Evolutionary conservation across 768 basidiomycete genomes (phyloP), one percentile per base, ranked within the genome.

Genomic region (Boletus edulis): DNA sequence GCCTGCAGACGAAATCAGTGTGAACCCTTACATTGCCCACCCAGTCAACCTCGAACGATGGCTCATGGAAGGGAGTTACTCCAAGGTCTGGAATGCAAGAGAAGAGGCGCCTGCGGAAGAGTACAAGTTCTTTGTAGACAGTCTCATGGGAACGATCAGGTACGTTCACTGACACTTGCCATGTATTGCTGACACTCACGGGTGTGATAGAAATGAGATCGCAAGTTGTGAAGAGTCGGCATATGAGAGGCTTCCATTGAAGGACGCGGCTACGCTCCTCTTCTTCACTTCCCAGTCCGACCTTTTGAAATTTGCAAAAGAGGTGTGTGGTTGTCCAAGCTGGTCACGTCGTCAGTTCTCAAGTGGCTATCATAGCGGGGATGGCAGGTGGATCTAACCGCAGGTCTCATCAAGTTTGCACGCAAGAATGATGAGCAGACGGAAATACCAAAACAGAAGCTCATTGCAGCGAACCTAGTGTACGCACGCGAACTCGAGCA

Each of bases 61-160:
- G 91, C 81, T 98, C 43, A 99, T 99, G 96, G 96, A 98, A 71
- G 96, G 96, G 38, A 90, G 89, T 64, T 99, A 98, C 71, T 93
- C 91, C 73, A 96, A 96, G 70, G 96, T 98, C 12, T 99, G 95
- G 91, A 86, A 90, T 65, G 95, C 95, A 37, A 83, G 94, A 60
- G 91, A 91, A 60, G 87, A 94, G 63, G 91, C 94, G 2, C 94
- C 95, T 2, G 84, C 90, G 37, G 91, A 94, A 59, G 96, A 98
- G 68, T 97, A 97, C 78, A 91, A 89, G 62, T 91, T 91, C 76
- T 93, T 98, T 63, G 84, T 97, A 11, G 91, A 95, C 66, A 90
- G 90, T 62, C 76, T 97, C 64, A 92, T 97, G 87, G 88, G 87
- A 15, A 98, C 95, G 4, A 95, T 98, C 62, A 77, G 94, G 94